Conservation (phyloP, 2,329 filamentous ascomycete genomes). For the Aspergillus quadricinctus region DNA sequence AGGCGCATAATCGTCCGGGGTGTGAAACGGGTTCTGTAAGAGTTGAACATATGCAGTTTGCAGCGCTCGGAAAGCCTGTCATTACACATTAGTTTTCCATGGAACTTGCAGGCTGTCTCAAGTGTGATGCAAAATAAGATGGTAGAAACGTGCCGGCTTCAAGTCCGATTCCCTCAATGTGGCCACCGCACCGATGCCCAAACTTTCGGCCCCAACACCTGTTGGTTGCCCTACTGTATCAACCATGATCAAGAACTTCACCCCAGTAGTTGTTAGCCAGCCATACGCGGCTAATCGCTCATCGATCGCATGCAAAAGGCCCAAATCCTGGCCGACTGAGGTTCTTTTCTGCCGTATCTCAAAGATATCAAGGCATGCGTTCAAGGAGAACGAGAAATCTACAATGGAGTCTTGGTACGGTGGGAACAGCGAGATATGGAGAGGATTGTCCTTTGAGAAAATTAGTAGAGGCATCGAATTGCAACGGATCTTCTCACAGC, state of each 20-base stretch:
- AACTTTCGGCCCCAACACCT: constrained; percentile 28
- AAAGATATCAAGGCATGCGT: constrained; percentile 89
- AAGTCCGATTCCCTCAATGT: constrained; percentile 82
- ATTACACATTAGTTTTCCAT: not conserved
- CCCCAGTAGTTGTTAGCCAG: constrained; percentile 92
- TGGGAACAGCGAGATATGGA: constrained; percentile 88
- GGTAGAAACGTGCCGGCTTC: constrained; percentile 59
- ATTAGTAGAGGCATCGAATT: constrained; percentile 1
- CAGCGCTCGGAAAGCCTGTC: constrained; percentile 77
- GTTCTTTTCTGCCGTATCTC: constrained; percentile 74
- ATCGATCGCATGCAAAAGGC: constrained; percentile 87
- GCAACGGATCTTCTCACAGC: constrained; percentile 56
- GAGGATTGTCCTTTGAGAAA: constrained; percentile 75
- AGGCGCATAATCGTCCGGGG: constrained; percentile 76
- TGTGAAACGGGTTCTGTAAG: constrained; percentile 91
- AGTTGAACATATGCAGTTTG: constrained; percentile 88
- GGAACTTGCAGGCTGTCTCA: not conserved
- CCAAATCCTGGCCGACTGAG: constrained; percentile 75
- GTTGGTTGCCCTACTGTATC: constrained; percentile 75
- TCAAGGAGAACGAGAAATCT: constrained; percentile 87
- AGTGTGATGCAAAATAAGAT: constrained; percentile 3
- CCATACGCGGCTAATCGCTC: constrained; percentile 91
- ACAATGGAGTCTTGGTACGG: constrained; percentile 62
- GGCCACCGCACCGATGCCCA: constrained; percentile 41
- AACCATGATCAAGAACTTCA: constrained; percentile 84